Conservation (phyloP, 768 basidiomycete species). For the Rhodosporidiobolus sp. region DNA sequence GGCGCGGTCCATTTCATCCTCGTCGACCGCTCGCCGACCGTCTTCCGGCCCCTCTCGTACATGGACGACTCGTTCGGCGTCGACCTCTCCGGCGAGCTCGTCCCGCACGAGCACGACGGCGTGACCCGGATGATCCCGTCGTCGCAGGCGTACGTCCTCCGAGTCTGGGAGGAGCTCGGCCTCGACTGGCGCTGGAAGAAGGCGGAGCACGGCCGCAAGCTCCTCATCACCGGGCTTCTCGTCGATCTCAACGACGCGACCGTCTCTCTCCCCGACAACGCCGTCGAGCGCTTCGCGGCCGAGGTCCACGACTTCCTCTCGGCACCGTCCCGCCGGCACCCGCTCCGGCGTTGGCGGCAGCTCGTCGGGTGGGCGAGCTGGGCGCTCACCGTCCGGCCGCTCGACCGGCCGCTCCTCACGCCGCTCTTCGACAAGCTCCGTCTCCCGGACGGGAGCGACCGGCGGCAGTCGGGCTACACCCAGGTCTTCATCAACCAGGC, state of each 20-base stretch:
- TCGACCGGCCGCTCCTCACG: background rate
- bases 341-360: background rate
- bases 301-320: background rate
- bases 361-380: background rate
- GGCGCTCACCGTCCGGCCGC: background rate
- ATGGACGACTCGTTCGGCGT: conserved; percentile 1
- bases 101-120: background rate
- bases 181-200: background rate
- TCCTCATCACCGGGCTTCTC: background rate
- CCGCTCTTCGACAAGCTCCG: background rate
- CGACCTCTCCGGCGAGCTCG: background rate
- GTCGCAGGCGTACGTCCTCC: background rate
- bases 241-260: background rate
- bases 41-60: background rate
- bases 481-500: background rate
- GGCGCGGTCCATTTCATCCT: background rate
- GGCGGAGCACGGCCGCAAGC: background rate
- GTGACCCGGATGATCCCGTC: background rate
- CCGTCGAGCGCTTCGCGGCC: background rate
- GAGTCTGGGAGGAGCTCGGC: background rate
- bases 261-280: background rate
- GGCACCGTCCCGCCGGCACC: background rate
- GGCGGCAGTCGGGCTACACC: background rate
- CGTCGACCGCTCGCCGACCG: background rate
- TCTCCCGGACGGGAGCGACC: no score